Conservation (phyloP, 345 rosid species). For the Noccaea bulbosa region DNA sequence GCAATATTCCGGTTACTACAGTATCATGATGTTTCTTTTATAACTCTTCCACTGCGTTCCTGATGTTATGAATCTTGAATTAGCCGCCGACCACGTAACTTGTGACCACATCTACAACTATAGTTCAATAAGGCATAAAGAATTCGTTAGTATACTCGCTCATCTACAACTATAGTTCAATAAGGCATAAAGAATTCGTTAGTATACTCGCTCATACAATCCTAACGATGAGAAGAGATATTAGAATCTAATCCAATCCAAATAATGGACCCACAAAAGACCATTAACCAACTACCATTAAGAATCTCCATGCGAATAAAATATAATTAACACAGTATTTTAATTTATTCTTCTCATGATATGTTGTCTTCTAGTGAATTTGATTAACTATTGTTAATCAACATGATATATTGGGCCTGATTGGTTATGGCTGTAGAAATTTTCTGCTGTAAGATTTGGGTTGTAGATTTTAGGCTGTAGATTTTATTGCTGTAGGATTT, state of each 20-base stretch:
- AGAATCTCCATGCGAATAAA: conserved; percentile 13
- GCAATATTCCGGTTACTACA: no score
- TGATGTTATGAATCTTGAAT: no score
- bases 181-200: no score
- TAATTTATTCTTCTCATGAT: conserved; percentile 19
- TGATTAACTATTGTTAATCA: neutral
- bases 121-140: neutral
- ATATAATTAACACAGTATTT: conserved; percentile 22
- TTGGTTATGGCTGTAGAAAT: no score
- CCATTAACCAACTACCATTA: conserved; percentile 9
- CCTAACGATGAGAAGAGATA: conserved; percentile 8
- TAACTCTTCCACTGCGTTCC: neutral
- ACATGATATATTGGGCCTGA: neutral
- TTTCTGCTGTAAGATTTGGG: no score
- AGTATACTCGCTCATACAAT: neutral
- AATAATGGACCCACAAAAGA: conserved; percentile 7
- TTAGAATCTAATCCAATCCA: conserved; percentile 29
- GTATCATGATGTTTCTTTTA: no score
- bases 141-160: no score
- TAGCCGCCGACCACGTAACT: no score
- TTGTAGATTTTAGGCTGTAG: no score
- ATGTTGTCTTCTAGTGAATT: neutral
- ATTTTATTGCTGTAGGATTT: no score
- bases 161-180: no score
- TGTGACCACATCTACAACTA: neutral